Percentiles rank a stretch among this genome's conserved stretches.
phyloP scores from a whole-genome alignment of 2,329 filamentous ascomycete genomes.

The Zasmidium citrigriseum region DNA sequence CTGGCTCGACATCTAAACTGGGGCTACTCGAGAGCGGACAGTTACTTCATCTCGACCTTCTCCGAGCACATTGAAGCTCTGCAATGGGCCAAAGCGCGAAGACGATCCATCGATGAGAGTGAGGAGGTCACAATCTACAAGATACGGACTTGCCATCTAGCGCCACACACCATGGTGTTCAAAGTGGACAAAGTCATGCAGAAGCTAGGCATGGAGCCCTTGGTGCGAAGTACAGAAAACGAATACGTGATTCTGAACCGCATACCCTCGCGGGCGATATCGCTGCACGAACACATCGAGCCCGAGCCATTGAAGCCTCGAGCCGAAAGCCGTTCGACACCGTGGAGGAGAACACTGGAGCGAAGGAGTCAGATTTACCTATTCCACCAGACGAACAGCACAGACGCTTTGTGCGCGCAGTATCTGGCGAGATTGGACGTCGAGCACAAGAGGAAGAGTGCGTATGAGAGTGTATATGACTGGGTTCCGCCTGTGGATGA shows the following conservation, averaged over 20 bases:
- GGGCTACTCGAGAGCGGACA: conserved; percentile 4
- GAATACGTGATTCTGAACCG: conserved; percentile 8
- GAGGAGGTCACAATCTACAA: not conserved
- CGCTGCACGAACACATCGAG: not conserved
- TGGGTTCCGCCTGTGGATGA: not conserved
- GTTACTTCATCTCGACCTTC: conserved; percentile 8
- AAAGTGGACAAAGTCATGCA: not conserved
- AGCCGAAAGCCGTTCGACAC: not conserved
- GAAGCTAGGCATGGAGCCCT: not conserved
- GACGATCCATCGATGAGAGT: not conserved
- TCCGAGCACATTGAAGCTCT: not conserved
- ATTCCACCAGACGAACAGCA: not conserved
- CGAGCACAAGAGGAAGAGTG: not conserved
- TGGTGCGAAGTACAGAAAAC: not conserved
- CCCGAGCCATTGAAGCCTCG: not conserved
- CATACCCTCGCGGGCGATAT: not conserved
- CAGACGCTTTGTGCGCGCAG: conserved; percentile 1
- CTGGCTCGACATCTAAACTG: conserved; percentile 2
- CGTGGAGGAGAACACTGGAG: not conserved
- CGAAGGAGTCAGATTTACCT: not conserved
- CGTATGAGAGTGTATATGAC: not conserved
- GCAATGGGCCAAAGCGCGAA: conserved; percentile 1
- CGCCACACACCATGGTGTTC: not conserved
- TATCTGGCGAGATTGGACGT: conserved; percentile 2
- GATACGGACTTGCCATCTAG: not conserved